Base-by-base conservation (phyloP, 179 eudicot genomes). In the Amaranthus tricolor region DNA sequence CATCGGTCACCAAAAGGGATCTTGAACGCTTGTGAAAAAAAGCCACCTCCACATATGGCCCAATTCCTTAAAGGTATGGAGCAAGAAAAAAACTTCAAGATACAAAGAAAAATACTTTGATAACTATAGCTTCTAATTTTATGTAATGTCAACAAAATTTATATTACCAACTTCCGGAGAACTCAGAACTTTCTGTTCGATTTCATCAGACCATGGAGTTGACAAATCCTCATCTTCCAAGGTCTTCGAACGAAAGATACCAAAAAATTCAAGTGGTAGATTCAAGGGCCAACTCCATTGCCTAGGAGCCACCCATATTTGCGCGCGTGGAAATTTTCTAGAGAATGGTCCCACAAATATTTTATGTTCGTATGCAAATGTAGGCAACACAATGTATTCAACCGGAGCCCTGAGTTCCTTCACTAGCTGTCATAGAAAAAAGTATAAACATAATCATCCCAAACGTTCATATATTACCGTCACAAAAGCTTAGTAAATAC, bases 271-370 rank as follows among this genome's bases (percentile, higher is more conserved):
- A 12, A 88, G 92, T 15, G 99, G 99, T 78, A 95, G 85, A 84
- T 95, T 95, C 61, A 95, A 78, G 75, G 99, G 99, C 99, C 99
- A 95, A 73, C 99, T 95, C 99, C 99, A 95, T 66, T 92, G 99
- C 82, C 97, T 86, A 66, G 99, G 99, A 70, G 99, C 97, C 66
- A 93, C 99, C 97, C 97, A 95, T 80, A 89, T 77, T 78, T 87
- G 91, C 62, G 97, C 99, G 65, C 80, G 76, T 13, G 99, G 99
- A 78, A 95, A 95, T 85, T 95, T 89, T 81, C 99, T 88, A 17
- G 99, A 92, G 76, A 95, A 95, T n/a, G 99, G 99, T 58, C 99
- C 96, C n/a, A 95, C 93, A 69, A 95, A 95, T 76, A 95, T 95
- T 78, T 95, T 95, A 81, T 95, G 99, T 85, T 95, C 99, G 53